phyloP scores from a whole-genome alignment of 441 rosid species.

The Francoa sonchifolia region DNA sequence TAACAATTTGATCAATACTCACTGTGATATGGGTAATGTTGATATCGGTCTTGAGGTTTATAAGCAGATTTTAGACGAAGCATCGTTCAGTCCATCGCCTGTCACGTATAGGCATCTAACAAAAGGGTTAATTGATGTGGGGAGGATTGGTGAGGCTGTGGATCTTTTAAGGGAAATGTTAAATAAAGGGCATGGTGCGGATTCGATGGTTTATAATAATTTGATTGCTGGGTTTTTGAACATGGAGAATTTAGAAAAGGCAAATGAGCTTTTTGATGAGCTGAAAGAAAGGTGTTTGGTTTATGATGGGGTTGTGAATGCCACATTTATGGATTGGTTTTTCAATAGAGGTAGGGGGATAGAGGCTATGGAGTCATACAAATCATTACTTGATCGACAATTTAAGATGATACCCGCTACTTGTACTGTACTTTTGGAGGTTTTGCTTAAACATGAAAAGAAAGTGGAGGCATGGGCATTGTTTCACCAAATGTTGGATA shows the following conservation, averaged over 20 bases:
- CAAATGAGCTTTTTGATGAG: conserved; percentile 78
- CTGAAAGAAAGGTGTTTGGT: conserved; percentile 62
- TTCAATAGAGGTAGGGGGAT: conserved; percentile 70
- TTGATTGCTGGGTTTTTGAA: conserved; percentile 61
- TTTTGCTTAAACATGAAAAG: conserved; percentile 61
- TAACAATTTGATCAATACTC: conserved; percentile 71
- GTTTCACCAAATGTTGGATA: conserved; percentile 77
- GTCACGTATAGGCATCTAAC: conserved; percentile 87
- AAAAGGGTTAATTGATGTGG: conserved; percentile 68
- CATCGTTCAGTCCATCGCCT: conserved; percentile 66
- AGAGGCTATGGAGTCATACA: conserved; percentile 77
- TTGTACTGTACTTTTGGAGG: conserved; percentile 69
- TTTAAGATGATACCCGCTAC: conserved; percentile 72
- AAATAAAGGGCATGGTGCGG: conserved; percentile 75
- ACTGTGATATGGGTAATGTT: conserved; percentile 73
- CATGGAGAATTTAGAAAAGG: conserved; percentile 63
- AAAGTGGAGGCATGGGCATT: conserved; percentile 48
- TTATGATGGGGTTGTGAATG: conserved; percentile 81
- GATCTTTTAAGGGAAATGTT: conserved; percentile 78
- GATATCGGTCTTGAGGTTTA: conserved; percentile 54
- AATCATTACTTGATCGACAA: conserved; percentile 53
- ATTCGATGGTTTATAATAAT: conserved; percentile 74
- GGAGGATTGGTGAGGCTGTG: conserved; percentile 63
- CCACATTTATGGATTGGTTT: conserved; percentile 89
- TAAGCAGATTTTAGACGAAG: conserved; percentile 48